Conservation (phyloP, 2,329 filamentous ascomycete species). For the Ceratocystis alfenasii region DNA sequence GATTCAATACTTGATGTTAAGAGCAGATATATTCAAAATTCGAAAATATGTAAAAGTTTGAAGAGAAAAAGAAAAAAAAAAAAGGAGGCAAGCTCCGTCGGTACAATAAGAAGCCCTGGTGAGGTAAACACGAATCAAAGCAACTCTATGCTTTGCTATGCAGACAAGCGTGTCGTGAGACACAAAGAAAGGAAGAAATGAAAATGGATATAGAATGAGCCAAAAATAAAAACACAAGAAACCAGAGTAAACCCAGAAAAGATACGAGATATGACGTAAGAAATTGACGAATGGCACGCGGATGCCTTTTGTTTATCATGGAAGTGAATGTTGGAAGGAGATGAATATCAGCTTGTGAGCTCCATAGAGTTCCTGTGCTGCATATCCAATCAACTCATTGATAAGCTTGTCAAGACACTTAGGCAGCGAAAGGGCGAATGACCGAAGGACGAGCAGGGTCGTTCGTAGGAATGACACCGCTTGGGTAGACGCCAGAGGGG, state of each 20-base stretch:
- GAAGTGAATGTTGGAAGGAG: background rate
- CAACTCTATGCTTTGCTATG: background rate
- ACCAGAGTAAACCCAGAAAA: background rate
- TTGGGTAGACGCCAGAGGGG: too few species aligned
- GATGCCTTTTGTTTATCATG: background rate
- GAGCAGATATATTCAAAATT: background rate
- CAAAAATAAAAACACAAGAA: background rate
- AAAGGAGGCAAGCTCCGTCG: background rate
- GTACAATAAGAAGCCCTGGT: background rate
- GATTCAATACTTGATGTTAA: background rate
- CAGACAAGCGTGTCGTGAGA: background rate
- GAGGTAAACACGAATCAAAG: background rate
- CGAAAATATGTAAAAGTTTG: background rate
- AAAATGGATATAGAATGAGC: background rate
- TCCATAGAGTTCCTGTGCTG: background rate
- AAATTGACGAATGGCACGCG: background rate
- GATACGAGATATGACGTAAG: constrained; percentile 1
- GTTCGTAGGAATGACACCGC: too few species aligned
- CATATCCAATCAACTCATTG: background rate
- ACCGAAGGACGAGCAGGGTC: background rate
- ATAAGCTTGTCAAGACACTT: background rate
- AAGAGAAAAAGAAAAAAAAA: background rate
- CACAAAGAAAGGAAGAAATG: background rate
- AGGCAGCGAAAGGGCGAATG: constrained; percentile 14
- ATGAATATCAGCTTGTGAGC: background rate